These are phyloP conservation scores for Byssothecium circinans DNA, from an alignment of 2,329 filamentous ascomycete species.

Conservation along the genomic window DNA sequence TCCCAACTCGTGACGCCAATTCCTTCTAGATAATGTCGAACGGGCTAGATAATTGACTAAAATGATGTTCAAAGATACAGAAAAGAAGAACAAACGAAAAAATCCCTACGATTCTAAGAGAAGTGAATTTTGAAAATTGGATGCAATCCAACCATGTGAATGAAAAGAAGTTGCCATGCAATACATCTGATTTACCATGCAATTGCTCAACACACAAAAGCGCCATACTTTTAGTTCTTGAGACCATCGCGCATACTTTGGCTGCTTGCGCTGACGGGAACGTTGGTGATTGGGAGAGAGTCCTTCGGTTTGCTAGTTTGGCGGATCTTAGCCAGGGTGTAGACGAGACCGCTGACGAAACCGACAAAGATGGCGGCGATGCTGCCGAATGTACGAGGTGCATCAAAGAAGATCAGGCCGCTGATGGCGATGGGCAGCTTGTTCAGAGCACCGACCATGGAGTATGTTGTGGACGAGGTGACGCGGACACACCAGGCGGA, in stretches of 20 bases:
- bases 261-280: constrained; percentile 83
- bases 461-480: constrained; percentile 96
- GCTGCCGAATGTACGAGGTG: constrained; percentile 87
- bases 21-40: constrained; percentile 24
- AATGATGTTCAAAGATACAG: constrained; percentile 21
- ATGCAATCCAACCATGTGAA: constrained; percentile 23
- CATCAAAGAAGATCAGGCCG: constrained; percentile 92
- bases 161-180: constrained; percentile 8
- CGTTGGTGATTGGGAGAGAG: constrained; percentile 66
- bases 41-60: constrained; percentile 16
- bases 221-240: constrained; percentile 51
- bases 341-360: constrained; percentile 90
- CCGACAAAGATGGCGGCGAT: constrained; percentile 89
- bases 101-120: constrained; percentile 12
- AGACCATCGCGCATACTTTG: constrained; percentile 86
- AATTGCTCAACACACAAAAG: constrained; percentile 8
- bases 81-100: constrained; percentile 17
- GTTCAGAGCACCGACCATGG: constrained; percentile 97
- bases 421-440: constrained; percentile 94
- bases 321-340: constrained; percentile 81
- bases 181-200: constrained; percentile 13
- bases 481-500: constrained; percentile 98
- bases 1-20: constrained; percentile 19
- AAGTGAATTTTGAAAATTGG: constrained; percentile 11
- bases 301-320: constrained; percentile 69